These are phyloP conservation scores for Thinopyrum elongatum DNA, from an alignment of 176 grass and related monocot species.

Conservation along the genomic window DNA sequence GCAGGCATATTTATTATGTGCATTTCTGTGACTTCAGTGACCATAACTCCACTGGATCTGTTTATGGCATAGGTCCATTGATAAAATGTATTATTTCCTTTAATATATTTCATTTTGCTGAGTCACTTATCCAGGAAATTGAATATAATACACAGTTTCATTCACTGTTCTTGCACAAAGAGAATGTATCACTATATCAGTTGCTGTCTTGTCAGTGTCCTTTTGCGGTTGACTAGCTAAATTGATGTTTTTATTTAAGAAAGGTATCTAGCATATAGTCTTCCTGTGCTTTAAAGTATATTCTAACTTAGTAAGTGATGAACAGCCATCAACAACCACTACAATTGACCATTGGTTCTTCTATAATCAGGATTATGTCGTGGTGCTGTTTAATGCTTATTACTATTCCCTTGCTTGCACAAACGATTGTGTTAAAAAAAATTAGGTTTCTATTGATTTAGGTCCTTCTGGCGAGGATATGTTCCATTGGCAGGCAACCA, in stretches of 20 bases:
- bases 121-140: background rate
- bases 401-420: background rate
- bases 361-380: background rate
- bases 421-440: background rate
- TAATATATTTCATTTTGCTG: background rate
- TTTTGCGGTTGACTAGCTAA: conserved; percentile 12
- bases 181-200: background rate
- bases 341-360: background rate
- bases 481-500: conserved; percentile 69
- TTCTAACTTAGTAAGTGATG: background rate
- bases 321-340: background rate
- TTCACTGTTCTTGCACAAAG: background rate
- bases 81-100: background rate
- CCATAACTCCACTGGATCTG: background rate
- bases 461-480: conserved; percentile 68
- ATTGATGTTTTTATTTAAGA: conserved; percentile 32
- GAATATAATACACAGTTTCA: conserved; percentile 12
- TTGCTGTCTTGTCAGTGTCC: background rate
- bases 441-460: conserved; percentile 31
- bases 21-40: no score
- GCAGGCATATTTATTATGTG: background rate
- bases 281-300: background rate
- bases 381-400: background rate
- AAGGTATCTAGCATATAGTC: background rate
- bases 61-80: background rate